Base-by-base conservation (phyloP, 768 basidiomycete species). In the Lactifluus piperatus region DNA sequence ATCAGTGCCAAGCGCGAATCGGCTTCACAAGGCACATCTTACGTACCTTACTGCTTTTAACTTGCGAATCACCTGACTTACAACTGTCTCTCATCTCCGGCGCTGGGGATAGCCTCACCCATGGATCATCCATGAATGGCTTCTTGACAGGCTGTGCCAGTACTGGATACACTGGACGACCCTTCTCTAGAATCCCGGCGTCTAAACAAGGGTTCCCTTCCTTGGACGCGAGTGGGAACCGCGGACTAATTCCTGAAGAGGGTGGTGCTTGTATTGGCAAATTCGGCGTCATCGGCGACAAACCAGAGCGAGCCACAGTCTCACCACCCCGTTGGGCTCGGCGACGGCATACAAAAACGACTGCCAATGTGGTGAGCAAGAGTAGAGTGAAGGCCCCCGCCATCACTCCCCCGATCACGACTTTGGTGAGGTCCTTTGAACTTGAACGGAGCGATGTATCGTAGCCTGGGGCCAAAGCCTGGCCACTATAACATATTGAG, bases 261-360 rank as follows among this genome's bases (percentile, higher is more conserved):
- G 39, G 22, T 13, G 57, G 46, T 6, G 37, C 6, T 39, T 64
- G 63, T 8, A 62, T 54, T 3, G 63, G 60, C 20, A 64, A 49
- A 3, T 0, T 20, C 4, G 60, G 63, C 6, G 60, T 57, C 47
- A 1, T 26, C 1, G 48, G 51, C 27, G 10, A 57, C 18, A 14
- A n/a, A 22, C 30, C 29, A 41, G 13, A 13, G 34, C 34, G 11
- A 3, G 11, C 34, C 8, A 3, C 3, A 13, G 13, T 34, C 34
- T 10, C 10, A n/a, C 26, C 39, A 18, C 14, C 29, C 14, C 6
- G 24, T 36, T 50, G 50, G 13, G 9, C 14, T 14, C 8, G 34
- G 1, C 44, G 46, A 37, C 60, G 62, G 24, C 58, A 58, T 34
- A 51, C 24, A 41, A 64, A 20, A 9, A 62, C 4, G 49, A 52